Conservation (phyloP, 2,329 filamentous ascomycete species). For the Cercospora sojina region DNA sequence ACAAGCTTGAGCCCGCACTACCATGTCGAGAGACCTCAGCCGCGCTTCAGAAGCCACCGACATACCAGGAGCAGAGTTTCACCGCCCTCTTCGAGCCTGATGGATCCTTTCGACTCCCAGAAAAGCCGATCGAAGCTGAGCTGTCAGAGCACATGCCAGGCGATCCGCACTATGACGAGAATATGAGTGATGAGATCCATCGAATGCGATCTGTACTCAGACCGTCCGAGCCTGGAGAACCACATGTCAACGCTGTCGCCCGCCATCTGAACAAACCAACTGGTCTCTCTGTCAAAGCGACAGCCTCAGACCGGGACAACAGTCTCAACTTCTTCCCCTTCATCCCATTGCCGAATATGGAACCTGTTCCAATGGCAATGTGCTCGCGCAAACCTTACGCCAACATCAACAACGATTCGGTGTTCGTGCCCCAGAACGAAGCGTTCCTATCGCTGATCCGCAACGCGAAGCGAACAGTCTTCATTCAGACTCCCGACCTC, state of each 20-base stretch:
- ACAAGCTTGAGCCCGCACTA: constrained; percentile 58
- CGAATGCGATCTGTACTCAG: constrained; percentile 61
- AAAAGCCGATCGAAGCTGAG: constrained; percentile 25
- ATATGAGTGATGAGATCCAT: constrained; percentile 60
- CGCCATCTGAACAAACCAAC: constrained; percentile 57
- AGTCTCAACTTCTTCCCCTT: constrained; percentile 52
- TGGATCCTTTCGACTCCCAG: constrained; percentile 30
- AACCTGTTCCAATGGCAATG: constrained; percentile 31
- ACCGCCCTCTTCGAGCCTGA: constrained; percentile 35
- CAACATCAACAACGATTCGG: constrained; percentile 58
- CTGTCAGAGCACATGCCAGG: constrained; percentile 59
- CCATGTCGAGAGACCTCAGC: constrained; percentile 57
- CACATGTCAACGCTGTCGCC: constrained; percentile 58
- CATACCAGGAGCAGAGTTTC: constrained; percentile 37
- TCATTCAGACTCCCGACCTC: constrained; percentile 75
- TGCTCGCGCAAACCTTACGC: constrained; percentile 67
- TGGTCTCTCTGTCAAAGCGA: constrained; percentile 30
- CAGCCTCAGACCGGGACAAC: constrained; percentile 48
- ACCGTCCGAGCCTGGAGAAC: constrained; percentile 50
- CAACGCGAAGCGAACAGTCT: constrained; percentile 63
- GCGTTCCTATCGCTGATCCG: constrained; percentile 69
- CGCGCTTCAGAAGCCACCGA: constrained; percentile 36
- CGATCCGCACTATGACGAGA: constrained; percentile 63
- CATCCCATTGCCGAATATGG: constrained; percentile 48
- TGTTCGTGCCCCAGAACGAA: constrained; percentile 70